A percentile compares a stretch with the other conserved stretches of the same genome.
Evolutionary conservation across 192 early-diverging fungal genomes (phyloP).

Genomic region (Phycomyces nitens): DNA sequence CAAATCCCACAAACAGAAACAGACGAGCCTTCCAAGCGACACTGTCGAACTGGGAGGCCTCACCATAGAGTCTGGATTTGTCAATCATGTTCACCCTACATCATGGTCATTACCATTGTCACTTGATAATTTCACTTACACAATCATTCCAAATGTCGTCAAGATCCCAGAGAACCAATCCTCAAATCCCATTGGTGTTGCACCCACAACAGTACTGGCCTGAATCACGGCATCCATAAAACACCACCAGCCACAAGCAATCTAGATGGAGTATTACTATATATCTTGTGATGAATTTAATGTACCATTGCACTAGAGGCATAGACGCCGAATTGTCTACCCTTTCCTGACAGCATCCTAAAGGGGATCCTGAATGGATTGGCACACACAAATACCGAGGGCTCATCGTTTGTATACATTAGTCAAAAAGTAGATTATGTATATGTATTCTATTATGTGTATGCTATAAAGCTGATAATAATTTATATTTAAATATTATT

Average conservation of each 20-base stretch:
- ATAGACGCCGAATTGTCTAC: conserved; percentile 23
- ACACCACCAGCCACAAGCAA: conserved; percentile 61
- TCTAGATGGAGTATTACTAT: conserved; percentile 22
- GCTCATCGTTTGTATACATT: conserved; percentile 21
- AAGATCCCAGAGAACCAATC: conserved; percentile 60
- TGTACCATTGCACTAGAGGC: conserved; percentile 23
- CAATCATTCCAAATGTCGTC: conserved; percentile 54
- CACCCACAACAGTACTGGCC: conserved; percentile 23
- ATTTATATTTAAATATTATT: too few relatives aligned
- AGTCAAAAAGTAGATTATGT: too few relatives aligned
- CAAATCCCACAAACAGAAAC: conserved; percentile 58
- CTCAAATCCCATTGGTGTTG: conserved; percentile 44
- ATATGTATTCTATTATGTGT: too few relatives aligned
- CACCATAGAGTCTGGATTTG: conserved; percentile 45
- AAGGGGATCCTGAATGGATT: conserved; percentile 16
- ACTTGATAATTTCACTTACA: conserved; percentile 42
- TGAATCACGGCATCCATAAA: conserved; percentile 55
- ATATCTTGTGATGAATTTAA: not conserved
- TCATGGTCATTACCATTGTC: not conserved
- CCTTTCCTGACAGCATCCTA: conserved; percentile 17
- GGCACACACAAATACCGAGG: conserved; percentile 18
- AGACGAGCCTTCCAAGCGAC: conserved; percentile 44
- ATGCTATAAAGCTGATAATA: too few relatives aligned
- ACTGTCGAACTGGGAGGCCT: conserved; percentile 5
- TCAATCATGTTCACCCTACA: conserved; percentile 52